A percentile compares a stretch with the other conserved stretches of the same genome.
Evolutionary conservation across 352 stramenopile genomes (phyloP).

Genomic region (Phytophthora fragariaefolia): DNA sequence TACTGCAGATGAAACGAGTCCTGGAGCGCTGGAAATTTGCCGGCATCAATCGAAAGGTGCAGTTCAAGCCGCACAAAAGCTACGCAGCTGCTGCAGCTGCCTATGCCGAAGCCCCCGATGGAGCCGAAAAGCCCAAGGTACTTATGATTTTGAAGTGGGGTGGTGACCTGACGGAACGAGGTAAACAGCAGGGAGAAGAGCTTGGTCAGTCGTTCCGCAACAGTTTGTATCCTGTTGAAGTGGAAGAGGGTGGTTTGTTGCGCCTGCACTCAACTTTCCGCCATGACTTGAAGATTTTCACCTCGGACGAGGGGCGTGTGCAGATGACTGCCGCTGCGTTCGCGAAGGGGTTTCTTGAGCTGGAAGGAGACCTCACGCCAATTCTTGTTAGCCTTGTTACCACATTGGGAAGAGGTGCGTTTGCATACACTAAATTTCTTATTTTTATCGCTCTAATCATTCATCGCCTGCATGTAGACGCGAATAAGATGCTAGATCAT

Average conservation of each 20-base stretch:
- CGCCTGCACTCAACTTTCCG: slow-evolving; percentile 99
- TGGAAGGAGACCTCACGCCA: slow-evolving; percentile 98
- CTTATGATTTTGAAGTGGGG: slow-evolving; percentile 99
- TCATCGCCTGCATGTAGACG: slow-evolving; percentile 46
- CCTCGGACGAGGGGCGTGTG: slow-evolving; percentile 98
- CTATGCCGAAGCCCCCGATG: slow-evolving; percentile 23
- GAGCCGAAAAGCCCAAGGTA: slow-evolving; percentile 84
- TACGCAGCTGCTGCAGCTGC: slow-evolving; percentile 51
- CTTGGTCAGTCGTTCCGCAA: slow-evolving; percentile 95
- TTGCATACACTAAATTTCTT: background rate
- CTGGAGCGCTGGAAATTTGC: slow-evolving; percentile 97
- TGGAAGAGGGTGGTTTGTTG: slow-evolving; percentile 94
- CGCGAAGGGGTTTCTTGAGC: slow-evolving; percentile 98
- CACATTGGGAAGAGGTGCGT: slow-evolving; percentile 78
- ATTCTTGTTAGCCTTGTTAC: slow-evolving; percentile 98
- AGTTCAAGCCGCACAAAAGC: slow-evolving; percentile 83
- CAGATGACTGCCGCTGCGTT: slow-evolving; percentile 99
- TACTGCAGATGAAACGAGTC: slow-evolving; percentile 97
- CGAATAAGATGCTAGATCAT: slow-evolving; percentile 98
- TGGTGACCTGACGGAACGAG: slow-evolving; percentile 98
- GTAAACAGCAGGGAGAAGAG: slow-evolving; percentile 95
- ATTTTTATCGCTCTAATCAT: slow-evolving; percentile 3
- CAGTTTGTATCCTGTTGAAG: slow-evolving; percentile 89
- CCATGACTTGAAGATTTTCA: slow-evolving; percentile 99
- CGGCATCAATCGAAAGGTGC: slow-evolving; percentile 98